Percentiles rank a stretch among this genome's conserved stretches.
Evolutionary conservation across 148 eudicot species (phyloP).

Genomic region (Rhododendron molle): DNA sequence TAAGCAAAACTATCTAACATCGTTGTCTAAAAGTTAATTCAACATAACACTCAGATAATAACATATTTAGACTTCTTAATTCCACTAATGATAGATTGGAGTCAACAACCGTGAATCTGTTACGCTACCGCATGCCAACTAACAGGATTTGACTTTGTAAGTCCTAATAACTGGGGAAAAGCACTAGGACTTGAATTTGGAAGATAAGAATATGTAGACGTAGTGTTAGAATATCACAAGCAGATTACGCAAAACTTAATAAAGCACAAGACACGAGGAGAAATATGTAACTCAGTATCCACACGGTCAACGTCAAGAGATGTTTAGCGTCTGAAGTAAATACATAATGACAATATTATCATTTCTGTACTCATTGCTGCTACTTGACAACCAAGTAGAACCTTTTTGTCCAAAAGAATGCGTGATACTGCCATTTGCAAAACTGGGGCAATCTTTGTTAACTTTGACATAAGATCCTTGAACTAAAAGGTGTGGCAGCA

Average conservation of each 20-base stretch:
- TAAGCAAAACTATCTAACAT: constrained; percentile 32
- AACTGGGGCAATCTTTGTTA: not conserved
- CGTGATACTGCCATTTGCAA: not conserved
- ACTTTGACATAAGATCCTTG: not conserved
- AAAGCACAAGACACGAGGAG: not conserved
- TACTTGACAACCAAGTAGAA: not conserved
- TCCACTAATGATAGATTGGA: not conserved
- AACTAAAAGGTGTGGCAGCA: not conserved
- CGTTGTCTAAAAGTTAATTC: not conserved
- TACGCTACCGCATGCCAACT: not conserved
- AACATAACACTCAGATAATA: not conserved
- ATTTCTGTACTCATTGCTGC: not conserved
- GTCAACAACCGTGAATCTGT: not conserved
- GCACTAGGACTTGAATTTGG: not conserved
- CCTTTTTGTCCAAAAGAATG: not conserved
- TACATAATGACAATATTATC: not conserved
- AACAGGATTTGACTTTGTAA: not conserved
- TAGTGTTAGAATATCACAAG: not conserved
- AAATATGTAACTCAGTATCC: not conserved
- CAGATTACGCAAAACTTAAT: not conserved
- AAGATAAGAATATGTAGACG: not conserved
- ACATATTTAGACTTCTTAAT: not conserved
- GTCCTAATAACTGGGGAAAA: not conserved
- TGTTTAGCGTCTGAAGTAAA: not conserved
- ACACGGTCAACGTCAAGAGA: not conserved